These are phyloP conservation scores for Cladosporium austrohemisphaericum DNA, from an alignment of 2,329 filamentous ascomycete genomes.

Conservation along the genomic window DNA sequence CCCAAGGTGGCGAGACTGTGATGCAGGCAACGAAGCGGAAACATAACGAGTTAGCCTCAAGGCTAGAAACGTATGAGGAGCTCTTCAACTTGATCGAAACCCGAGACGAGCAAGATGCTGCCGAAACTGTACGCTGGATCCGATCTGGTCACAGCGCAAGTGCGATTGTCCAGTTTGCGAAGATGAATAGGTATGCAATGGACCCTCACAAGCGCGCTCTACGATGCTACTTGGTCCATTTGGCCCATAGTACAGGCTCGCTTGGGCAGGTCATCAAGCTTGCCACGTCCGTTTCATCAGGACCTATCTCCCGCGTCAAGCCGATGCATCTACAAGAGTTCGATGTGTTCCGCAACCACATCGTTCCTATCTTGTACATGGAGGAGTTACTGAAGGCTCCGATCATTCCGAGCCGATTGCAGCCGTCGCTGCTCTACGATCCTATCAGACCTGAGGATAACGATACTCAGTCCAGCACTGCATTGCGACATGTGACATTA, in stretches of 20 bases:
- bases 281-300: background rate
- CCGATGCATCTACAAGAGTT: background rate
- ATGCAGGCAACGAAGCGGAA: constrained; percentile 16
- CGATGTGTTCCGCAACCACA: background rate
- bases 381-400: background rate
- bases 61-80: background rate
- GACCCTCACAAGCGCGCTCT: background rate
- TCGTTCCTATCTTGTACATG: background rate
- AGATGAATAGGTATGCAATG: background rate
- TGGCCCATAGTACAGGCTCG: constrained; percentile 17
- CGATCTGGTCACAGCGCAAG: background rate
- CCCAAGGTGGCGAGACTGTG: constrained; percentile 9
- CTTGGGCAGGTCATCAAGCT: constrained; percentile 13
- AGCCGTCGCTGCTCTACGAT: too few relatives aligned
- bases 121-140: background rate
- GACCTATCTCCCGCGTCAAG: background rate
- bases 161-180: background rate
- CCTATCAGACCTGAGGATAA: background rate
- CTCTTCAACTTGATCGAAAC: background rate
- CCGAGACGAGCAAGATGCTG: background rate
- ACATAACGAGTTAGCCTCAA: constrained; percentile 1
- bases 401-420: background rate
- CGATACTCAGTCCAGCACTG: background rate
- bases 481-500: background rate
- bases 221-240: constrained; percentile 3